phyloP scores from a whole-genome alignment of 2,329 filamentous ascomycete species.

The Proliferodiscus dingleyae region DNA sequence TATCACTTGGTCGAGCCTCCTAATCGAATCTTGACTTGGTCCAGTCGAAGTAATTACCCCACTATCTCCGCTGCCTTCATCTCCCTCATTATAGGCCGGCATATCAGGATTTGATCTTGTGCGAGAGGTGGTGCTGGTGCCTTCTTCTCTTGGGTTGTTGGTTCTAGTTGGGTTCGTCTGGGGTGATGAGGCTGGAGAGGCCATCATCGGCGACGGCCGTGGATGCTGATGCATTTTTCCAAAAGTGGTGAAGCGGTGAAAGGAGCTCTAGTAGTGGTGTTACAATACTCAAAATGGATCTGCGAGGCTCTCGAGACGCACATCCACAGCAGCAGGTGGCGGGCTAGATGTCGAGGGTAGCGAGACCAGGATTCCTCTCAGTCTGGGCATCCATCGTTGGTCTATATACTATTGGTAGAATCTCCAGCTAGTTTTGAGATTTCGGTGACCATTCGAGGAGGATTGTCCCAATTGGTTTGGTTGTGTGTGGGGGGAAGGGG shows the following conservation, averaged over 20 bases:
- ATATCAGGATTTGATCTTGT: slow-evolving; percentile 40
- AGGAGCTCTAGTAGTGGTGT: slow-evolving; percentile 18
- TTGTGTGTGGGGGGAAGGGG: not conserved
- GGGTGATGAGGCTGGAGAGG: slow-evolving; percentile 67
- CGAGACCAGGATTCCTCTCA: slow-evolving; percentile 28
- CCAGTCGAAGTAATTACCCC: slow-evolving; percentile 40
- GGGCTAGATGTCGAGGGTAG: slow-evolving; percentile 27
- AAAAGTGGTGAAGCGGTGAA: not conserved
- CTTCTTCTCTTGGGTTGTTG: slow-evolving; percentile 69
- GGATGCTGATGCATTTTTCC: slow-evolving; percentile 83
- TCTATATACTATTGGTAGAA: slow-evolving; percentile 10
- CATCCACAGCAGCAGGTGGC: slow-evolving; percentile 22
- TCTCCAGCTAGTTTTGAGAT: slow-evolving; percentile 4
- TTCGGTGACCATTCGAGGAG: slow-evolving; percentile 11
- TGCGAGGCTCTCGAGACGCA: slow-evolving; percentile 19
- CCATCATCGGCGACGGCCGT: slow-evolving; percentile 65
- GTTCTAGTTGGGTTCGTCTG: slow-evolving; percentile 67
- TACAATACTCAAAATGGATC: slow-evolving; percentile 18
- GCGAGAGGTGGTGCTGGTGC: slow-evolving; percentile 38
- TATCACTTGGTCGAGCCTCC: slow-evolving; percentile 88
- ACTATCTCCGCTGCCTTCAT: slow-evolving; percentile 40
- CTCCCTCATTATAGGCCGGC: slow-evolving; percentile 46
- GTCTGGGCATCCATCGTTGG: slow-evolving; percentile 32
- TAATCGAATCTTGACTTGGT: slow-evolving; percentile 61
- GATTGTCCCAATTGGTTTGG: slow-evolving; percentile 1